phyloP scores from a whole-genome alignment of 768 basidiomycete species.

The Fibroporia radiculosa region DNA sequence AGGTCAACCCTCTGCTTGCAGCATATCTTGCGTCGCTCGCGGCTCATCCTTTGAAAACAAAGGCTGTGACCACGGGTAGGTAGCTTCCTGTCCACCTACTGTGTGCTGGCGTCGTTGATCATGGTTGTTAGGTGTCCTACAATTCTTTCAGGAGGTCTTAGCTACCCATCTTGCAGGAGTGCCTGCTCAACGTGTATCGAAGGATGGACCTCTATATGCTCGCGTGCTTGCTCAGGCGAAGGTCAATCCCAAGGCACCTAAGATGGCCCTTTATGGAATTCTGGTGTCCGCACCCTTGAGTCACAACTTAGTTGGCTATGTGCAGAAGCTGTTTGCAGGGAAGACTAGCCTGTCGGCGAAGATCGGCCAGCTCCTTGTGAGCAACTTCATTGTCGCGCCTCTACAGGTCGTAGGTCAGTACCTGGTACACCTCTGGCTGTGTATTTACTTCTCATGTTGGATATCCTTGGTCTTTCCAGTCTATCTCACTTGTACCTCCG shows the following conservation, averaged over 20 bases:
- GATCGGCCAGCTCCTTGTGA: conserved; percentile 67
- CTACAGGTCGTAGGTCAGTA: conserved; percentile 59
- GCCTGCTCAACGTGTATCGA: conserved; percentile 40
- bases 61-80: conserved; percentile 67
- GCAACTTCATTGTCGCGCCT: conserved; percentile 70
- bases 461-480: too few species aligned
- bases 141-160: conserved; percentile 70
- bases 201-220: conserved; percentile 45
- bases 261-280: conserved; percentile 82
- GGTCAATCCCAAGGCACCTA: conserved; percentile 63
- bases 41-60: conserved; percentile 68
- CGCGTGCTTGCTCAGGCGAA: conserved; percentile 49
- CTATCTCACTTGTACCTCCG: conserved; percentile 72
- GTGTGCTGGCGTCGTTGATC: not conserved
- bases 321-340: conserved; percentile 75
- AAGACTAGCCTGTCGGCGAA: conserved; percentile 56
- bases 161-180: conserved; percentile 63
- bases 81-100: too few species aligned
- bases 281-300: conserved; percentile 76
- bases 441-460: too few species aligned
- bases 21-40: conserved; percentile 65
- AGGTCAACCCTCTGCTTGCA: conserved; percentile 45
- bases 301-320: conserved; percentile 61
- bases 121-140: conserved; percentile 26
- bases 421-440: not conserved